Percentiles rank a stretch among this genome's conserved stretches.
Conservation (phyloP, 164 flowering plant species). For the Vitis rupestris region DNA sequence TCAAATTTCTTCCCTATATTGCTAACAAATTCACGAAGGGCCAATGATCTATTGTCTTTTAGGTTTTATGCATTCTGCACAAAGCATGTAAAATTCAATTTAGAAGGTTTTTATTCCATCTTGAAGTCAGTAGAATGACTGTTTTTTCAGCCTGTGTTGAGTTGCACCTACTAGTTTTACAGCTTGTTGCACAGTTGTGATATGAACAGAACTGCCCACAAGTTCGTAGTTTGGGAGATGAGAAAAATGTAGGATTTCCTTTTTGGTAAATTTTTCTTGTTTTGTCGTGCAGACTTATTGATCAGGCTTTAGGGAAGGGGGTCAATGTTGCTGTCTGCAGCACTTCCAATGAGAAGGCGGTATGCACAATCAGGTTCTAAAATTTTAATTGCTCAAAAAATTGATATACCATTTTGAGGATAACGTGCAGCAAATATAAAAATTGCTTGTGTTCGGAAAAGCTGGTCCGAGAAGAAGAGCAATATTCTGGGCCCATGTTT, state of each 20-base stretch:
- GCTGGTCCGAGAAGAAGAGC: neutral
- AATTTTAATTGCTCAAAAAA: slow-evolving; percentile 9
- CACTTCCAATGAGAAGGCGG: slow-evolving; percentile 99
- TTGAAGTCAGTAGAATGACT: no score
- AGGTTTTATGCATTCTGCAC: no score
- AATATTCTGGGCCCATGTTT: neutral
- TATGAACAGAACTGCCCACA: no score
- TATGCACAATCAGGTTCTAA: slow-evolving; percentile 54
- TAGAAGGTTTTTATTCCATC: no score
- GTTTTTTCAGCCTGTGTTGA: no score
- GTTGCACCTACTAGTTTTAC: no score
- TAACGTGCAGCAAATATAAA: neutral
- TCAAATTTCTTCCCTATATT: no score
- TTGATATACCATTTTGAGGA: neutral
- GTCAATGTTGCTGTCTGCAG: slow-evolving; percentile 96
- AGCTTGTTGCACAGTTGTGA: no score
- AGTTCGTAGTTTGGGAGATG: no score
- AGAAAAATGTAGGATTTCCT: neutral
- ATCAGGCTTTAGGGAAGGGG: slow-evolving; percentile 82
- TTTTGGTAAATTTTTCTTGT: slow-evolving; percentile 2
- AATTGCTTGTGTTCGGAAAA: neutral
- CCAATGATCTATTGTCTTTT: no score
- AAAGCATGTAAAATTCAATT: no score
- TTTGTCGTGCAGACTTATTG: slow-evolving; percentile 63
- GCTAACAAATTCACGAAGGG: no score